phyloP scores from a whole-genome alignment of 1,284 basidiomycete genomes.

The Ustilago nuda region DNA sequence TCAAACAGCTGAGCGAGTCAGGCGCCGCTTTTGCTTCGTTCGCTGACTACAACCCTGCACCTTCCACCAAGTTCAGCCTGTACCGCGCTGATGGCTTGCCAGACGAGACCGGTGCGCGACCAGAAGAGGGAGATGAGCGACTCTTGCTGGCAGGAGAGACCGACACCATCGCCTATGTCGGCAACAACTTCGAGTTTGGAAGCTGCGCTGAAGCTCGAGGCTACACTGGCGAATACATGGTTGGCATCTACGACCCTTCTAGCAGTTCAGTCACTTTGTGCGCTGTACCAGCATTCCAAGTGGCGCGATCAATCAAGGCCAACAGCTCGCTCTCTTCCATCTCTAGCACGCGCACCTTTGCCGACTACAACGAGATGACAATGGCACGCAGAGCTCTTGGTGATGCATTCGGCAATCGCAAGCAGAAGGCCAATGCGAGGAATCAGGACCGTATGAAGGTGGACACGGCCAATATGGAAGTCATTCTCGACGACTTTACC shows the following conservation, averaged over 20 bases:
- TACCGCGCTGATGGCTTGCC: slow-evolving; percentile 50
- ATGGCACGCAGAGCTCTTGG: slow-evolving; percentile 61
- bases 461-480: slow-evolving; percentile 64
- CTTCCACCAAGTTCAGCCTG: slow-evolving; percentile 45
- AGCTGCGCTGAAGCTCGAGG: slow-evolving; percentile 54
- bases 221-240: slow-evolving; percentile 66
- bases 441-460: slow-evolving; percentile 69
- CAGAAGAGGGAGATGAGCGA: slow-evolving; percentile 42
- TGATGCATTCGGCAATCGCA: slow-evolving; percentile 67
- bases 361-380: slow-evolving; percentile 54
- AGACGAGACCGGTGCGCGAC: slow-evolving; percentile 34
- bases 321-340: slow-evolving; percentile 54
- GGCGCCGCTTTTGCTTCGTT: slow-evolving; percentile 49
- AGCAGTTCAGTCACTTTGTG: slow-evolving; percentile 60
- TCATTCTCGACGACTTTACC: slow-evolving; percentile 61
- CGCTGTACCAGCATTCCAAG: slow-evolving; percentile 61
- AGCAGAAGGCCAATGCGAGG: slow-evolving; percentile 63
- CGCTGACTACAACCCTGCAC: slow-evolving; percentile 46
- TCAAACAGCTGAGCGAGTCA: slow-evolving; percentile 33
- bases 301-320: slow-evolving; percentile 60
- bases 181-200: slow-evolving; percentile 59
- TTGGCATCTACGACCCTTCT: slow-evolving; percentile 64
- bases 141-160: slow-evolving; percentile 61
- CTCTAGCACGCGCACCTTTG: slow-evolving; percentile 42
- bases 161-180: slow-evolving; percentile 57